Percentiles rank a stretch among this genome's conserved stretches.
Conservation (phyloP, 768 basidiomycete genomes). For the Auricularia heimuer region DNA sequence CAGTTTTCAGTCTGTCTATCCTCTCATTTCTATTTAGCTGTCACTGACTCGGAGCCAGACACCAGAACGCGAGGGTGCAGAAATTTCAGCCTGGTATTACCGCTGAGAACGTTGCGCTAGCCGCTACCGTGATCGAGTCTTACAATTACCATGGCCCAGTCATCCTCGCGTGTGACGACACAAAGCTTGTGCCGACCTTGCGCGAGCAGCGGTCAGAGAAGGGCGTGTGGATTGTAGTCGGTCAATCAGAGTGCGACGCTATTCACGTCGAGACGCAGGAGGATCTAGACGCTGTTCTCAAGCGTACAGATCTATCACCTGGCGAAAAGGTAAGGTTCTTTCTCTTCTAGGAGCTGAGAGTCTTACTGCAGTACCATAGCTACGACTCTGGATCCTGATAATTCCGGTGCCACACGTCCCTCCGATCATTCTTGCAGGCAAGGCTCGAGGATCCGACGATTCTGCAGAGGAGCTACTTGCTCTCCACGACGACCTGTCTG, state of each 20-base stretch:
- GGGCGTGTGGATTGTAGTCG: slow-evolving; percentile 10
- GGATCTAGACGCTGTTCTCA: slow-evolving; percentile 10
- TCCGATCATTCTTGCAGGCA: slow-evolving; percentile 26
- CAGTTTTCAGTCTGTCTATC: neutral
- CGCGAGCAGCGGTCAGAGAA: slow-evolving; percentile 9
- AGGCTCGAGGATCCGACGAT: neutral
- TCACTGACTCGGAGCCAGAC: no score
- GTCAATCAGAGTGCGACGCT: slow-evolving; percentile 5
- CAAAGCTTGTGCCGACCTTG: slow-evolving; percentile 9
- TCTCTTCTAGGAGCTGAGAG: no score
- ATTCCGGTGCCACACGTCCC: slow-evolving; percentile 25
- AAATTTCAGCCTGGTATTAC: slow-evolving; percentile 10
- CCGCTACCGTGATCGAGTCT: neutral
- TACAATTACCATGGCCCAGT: slow-evolving; percentile 11
- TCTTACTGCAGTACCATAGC: slow-evolving; percentile 11
- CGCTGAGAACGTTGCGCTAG: slow-evolving; percentile 7
- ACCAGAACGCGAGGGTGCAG: no score
- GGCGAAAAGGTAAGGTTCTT: slow-evolving; percentile 12
- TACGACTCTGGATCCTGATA: slow-evolving; percentile 24
- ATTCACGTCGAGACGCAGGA: slow-evolving; percentile 9
- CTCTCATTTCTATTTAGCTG: neutral
- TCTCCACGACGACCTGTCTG: no score
- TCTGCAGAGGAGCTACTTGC: neutral
- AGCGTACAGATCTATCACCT: slow-evolving; percentile 7
- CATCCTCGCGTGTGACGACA: slow-evolving; percentile 14